phyloP scores from a whole-genome alignment of 805 yeast species.

The Candida fluviatilis region DNA sequence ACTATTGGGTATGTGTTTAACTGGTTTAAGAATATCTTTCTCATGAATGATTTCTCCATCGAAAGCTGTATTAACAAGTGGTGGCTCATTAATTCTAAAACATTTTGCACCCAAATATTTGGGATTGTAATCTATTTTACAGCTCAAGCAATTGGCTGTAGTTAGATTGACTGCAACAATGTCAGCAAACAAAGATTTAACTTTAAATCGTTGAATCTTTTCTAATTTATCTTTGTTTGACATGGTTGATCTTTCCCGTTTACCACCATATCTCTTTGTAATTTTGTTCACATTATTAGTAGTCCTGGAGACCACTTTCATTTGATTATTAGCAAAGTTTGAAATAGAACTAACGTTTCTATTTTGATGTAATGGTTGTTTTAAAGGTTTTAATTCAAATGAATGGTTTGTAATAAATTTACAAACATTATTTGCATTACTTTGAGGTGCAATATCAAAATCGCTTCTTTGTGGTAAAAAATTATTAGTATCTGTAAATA shows the following conservation, averaged over 20 bases:
- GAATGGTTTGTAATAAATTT: no score
- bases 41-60: background rate
- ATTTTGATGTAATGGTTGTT: no score
- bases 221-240: background rate
- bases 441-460: background rate
- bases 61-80: background rate
- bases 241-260: background rate
- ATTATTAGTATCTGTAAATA: background rate
- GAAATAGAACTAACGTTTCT: no score
- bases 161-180: background rate
- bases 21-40: background rate
- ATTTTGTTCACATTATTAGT: no score
- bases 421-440: no score
- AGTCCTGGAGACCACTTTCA: no score
- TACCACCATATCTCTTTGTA: background rate
- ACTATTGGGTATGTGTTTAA: background rate
- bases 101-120: background rate
- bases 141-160: background rate
- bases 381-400: no score
- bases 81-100: background rate
- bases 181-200: background rate
- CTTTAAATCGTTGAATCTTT: background rate
- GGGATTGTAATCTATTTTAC: background rate
- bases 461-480: background rate
- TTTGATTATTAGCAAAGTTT: no score